Percentiles rank a stretch among this genome's conserved stretches.
These are phyloP conservation scores for Cryptococcus depauperatus DNA, from an alignment of 1,284 basidiomycete genomes.

Conservation along the genomic window DNA sequence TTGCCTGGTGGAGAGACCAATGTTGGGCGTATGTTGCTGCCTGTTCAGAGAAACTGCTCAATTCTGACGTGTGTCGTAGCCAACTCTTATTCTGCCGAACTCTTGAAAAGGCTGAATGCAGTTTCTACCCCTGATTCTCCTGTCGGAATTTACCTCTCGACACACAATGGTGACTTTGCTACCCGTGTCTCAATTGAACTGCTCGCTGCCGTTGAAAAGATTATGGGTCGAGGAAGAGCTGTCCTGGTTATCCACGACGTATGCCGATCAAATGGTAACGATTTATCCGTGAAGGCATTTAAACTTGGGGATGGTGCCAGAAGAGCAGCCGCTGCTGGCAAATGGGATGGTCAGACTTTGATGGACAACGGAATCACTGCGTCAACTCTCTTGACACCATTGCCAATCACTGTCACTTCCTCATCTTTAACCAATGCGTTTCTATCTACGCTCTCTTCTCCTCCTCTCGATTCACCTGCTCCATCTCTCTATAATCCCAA, in stretches of 20 bases:
- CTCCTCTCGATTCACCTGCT: slow-evolving; percentile 37
- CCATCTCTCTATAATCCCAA: slow-evolving; percentile 19
- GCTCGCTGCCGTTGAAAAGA: slow-evolving; percentile 64
- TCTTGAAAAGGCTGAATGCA: slow-evolving; percentile 47
- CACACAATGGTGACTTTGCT: slow-evolving; percentile 83
- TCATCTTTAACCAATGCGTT: slow-evolving; percentile 80
- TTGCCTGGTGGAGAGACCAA: slow-evolving; percentile 51
- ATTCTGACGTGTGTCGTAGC: slow-evolving; percentile 15
- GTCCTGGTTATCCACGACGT: slow-evolving; percentile 81
- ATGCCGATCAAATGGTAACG: slow-evolving; percentile 60
- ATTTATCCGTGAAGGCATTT: slow-evolving; percentile 86
- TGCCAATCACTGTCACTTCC: slow-evolving; percentile 81
- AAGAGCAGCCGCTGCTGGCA: slow-evolving; percentile 74
- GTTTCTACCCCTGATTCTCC: slow-evolving; percentile 91
- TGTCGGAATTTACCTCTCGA: slow-evolving; percentile 94
- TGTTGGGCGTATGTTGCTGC: slow-evolving; percentile 34
- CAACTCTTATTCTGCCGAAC: slow-evolving; percentile 35
- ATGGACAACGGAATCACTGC: slow-evolving; percentile 81
- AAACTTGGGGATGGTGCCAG: slow-evolving; percentile 74
- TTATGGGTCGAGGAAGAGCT: slow-evolving; percentile 58
- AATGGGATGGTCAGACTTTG: slow-evolving; percentile 82
- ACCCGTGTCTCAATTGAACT: slow-evolving; percentile 83
- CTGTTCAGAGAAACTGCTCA: too few relatives aligned
- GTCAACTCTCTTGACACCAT: slow-evolving; percentile 78
- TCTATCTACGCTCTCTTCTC: slow-evolving; percentile 59